A percentile compares a stretch with the other conserved stretches of the same genome.
phyloP scores from a whole-genome alignment of 495 filamentous ascomycete genomes.

The Lentithecium fluviatile region DNA sequence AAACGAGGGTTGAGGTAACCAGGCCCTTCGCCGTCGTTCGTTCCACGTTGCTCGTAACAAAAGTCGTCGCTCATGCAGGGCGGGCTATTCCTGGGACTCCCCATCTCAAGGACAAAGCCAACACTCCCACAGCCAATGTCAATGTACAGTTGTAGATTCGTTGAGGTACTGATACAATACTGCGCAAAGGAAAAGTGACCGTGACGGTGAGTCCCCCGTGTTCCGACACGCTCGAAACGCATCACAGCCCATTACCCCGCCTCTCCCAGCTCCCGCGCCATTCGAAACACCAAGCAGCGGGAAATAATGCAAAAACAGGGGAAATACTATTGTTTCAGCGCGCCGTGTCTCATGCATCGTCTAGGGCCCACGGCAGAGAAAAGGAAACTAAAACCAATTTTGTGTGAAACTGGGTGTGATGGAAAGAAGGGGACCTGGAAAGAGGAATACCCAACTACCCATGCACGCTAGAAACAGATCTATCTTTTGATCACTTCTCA shows the following conservation, averaged over 20 bases:
- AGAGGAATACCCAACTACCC: too few species aligned
- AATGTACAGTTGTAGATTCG: too few species aligned
- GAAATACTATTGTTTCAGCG: constrained; percentile 30
- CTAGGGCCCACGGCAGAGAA: constrained; percentile 16
- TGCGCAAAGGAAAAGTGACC: background rate
- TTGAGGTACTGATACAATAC: background rate
- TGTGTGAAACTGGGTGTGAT: constrained; percentile 9
- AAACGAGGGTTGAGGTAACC: constrained; percentile 25
- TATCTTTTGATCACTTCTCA: constrained; percentile 22
- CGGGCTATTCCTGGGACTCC: background rate
- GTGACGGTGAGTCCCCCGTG: too few species aligned
- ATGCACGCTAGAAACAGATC: background rate
- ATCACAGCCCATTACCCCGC: constrained; percentile 9
- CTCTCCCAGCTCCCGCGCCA: background rate
- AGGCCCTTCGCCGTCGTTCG: constrained; percentile 19
- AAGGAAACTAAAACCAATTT: constrained; percentile 22
- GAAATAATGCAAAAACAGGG: background rate
- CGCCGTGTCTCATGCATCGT: constrained; percentile 33
- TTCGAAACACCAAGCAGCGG: constrained; percentile 15
- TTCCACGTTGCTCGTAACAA: constrained; percentile 26
- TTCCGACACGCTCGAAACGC: constrained; percentile 1
- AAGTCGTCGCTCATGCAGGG: background rate
- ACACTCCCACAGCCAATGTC: background rate
- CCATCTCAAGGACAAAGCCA: background rate
- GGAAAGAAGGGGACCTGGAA: background rate